Percentiles rank a stretch among this genome's conserved stretches.
These are phyloP conservation scores for Leishmania aethiopica DNA, from an alignment of 208 protist genomes.

Conservation along the genomic window DNA sequence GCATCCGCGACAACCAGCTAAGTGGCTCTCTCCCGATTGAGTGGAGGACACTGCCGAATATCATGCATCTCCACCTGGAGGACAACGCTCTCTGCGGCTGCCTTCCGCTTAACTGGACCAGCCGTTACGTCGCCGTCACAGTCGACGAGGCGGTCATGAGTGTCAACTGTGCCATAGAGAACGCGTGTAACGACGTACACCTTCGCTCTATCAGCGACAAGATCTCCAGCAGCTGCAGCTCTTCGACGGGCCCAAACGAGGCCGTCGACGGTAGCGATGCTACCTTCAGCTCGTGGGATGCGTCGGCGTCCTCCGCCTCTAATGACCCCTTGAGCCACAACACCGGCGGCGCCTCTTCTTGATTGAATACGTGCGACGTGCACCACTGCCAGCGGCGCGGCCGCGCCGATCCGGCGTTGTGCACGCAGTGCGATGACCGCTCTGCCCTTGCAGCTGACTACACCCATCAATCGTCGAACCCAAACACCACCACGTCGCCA, in stretches of 20 bases:
- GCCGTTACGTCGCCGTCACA: not conserved
- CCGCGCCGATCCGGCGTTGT: not conserved
- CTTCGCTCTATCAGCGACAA: not conserved
- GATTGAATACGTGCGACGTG: not conserved
- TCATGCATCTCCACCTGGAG: not conserved
- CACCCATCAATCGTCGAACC: not conserved
- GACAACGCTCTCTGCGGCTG: constrained; percentile 10
- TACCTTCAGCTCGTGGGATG: not conserved
- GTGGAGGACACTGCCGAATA: not conserved
- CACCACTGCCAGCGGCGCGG: not conserved
- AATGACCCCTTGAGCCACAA: not conserved
- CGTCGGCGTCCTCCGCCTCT: not conserved
- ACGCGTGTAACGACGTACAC: not conserved
- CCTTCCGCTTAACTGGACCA: constrained; percentile 3
- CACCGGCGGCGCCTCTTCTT: not conserved
- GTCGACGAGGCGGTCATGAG: constrained; percentile 1
- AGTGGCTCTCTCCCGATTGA: not conserved
- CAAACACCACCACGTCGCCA: not conserved
- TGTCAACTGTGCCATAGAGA: not conserved
- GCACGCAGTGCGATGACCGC: not conserved
- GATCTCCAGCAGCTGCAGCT: not conserved
- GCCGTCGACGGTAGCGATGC: not conserved
- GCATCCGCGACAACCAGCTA: constrained; percentile 1
- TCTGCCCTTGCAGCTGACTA: not conserved
- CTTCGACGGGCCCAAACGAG: not conserved